Percentiles rank a stretch among this genome's conserved stretches.
These are phyloP conservation scores for Lactarius deliciosus DNA, from an alignment of 768 basidiomycete genomes.

Conservation along the genomic window DNA sequence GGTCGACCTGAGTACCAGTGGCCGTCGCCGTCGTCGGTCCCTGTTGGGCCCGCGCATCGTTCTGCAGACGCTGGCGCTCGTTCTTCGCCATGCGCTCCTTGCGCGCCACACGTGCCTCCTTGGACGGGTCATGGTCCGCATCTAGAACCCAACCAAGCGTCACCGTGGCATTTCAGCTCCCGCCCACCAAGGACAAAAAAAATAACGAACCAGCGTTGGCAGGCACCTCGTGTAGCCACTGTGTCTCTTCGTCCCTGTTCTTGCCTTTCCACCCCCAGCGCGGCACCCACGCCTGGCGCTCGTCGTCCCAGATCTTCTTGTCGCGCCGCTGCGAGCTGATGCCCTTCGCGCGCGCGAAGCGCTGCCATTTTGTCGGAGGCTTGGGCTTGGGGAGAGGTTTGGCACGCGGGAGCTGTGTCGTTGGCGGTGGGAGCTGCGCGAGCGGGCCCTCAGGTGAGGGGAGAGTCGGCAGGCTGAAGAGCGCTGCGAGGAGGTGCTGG, in stretches of 20 bases:
- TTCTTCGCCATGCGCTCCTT: slow-evolving; percentile 86
- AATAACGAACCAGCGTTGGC: slow-evolving; percentile 69
- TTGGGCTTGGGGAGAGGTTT: too few relatives aligned
- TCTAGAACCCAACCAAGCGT: slow-evolving; percentile 44
- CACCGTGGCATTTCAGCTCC: too few relatives aligned
- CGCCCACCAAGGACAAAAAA: background rate
- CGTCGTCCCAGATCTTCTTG: slow-evolving; percentile 90
- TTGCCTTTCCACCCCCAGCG: slow-evolving; percentile 89
- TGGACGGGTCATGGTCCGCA: slow-evolving; percentile 75
- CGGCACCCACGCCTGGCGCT: slow-evolving; percentile 87
- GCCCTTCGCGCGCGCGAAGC: slow-evolving; percentile 91
- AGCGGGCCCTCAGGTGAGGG: slow-evolving; percentile 73
- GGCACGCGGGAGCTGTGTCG: too few relatives aligned
- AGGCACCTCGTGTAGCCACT: slow-evolving; percentile 93
- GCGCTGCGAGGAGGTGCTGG: slow-evolving; percentile 74
- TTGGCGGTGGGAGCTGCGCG: too few relatives aligned
- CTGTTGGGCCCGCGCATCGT: slow-evolving; percentile 58
- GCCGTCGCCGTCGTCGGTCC: slow-evolving; percentile 27
- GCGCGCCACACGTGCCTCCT: slow-evolving; percentile 72
- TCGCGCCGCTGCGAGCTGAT: slow-evolving; percentile 80
- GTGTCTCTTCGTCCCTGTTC: slow-evolving; percentile 81
- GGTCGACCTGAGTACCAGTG: slow-evolving; percentile 33
- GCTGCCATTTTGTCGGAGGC: slow-evolving; percentile 54
- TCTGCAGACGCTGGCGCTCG: slow-evolving; percentile 69
- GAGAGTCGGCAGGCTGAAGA: slow-evolving; percentile 80